Evolutionary conservation across 257 asterid genomes (phyloP).

Genomic region (Avicennia marina): DNA sequence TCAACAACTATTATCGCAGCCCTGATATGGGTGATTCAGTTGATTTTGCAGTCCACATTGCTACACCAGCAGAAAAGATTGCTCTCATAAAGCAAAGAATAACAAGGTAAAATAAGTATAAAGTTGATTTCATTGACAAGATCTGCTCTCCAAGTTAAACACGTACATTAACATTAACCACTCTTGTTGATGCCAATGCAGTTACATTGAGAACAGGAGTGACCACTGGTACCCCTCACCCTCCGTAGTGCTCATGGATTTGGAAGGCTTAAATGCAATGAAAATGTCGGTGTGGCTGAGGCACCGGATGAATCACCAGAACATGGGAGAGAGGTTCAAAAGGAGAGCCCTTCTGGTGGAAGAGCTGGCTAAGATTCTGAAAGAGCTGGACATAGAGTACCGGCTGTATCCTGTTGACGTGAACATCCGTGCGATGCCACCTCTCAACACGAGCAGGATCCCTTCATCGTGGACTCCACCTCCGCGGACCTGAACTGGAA

Average conservation of each 20-base stretch:
- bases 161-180: no score
- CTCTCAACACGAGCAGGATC: slow-evolving; percentile 37
- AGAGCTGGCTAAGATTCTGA: slow-evolving; percentile 66
- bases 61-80: slow-evolving; percentile 72
- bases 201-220: slow-evolving; percentile 60
- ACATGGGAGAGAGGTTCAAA: slow-evolving; percentile 62
- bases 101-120: slow-evolving; percentile 24
- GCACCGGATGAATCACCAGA: slow-evolving; percentile 82
- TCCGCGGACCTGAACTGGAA: no score
- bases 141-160: no score
- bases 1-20: slow-evolving; percentile 70
- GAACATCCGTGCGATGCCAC: slow-evolving; percentile 63
- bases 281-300: slow-evolving; percentile 75
- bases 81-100: slow-evolving; percentile 49
- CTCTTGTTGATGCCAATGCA: no score
- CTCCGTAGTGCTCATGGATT: slow-evolving; percentile 47
- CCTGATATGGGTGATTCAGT: slow-evolving; percentile 83
- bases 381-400: slow-evolving; percentile 71
- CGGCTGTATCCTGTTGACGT: slow-evolving; percentile 68
- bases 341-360: slow-evolving; percentile 65
- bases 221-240: slow-evolving; percentile 86
- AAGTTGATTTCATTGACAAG: neutral
- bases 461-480: slow-evolving; percentile 48
- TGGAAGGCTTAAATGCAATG: slow-evolving; percentile 40
- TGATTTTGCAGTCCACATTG: slow-evolving; percentile 58